Percentiles rank a stretch among this genome's conserved stretches.
Conservation (phyloP, 768 basidiomycete genomes). For the Rhizopogon vulgaris region DNA sequence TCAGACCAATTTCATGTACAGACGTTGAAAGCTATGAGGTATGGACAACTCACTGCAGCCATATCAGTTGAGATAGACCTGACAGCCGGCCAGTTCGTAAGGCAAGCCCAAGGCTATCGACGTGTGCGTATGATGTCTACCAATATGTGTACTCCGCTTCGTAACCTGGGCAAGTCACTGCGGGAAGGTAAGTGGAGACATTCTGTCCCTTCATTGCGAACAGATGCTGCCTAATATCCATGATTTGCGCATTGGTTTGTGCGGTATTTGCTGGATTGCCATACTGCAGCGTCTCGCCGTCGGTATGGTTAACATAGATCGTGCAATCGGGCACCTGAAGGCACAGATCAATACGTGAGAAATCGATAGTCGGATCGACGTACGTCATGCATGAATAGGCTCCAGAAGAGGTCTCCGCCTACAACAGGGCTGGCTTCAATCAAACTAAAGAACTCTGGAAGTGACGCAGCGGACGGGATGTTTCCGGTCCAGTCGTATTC, state of each 20-base stretch:
- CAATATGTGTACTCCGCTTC: constrained; percentile 4
- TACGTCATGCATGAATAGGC: constrained; percentile 21
- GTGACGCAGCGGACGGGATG: constrained; percentile 11
- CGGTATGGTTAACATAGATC: constrained; percentile 6
- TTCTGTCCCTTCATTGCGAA: constrained; percentile 4
- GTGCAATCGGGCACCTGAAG: constrained; percentile 6
- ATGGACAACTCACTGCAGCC: too few relatives aligned
- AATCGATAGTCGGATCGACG: background rate
- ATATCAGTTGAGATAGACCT: too few relatives aligned
- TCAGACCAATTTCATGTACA: too few relatives aligned
- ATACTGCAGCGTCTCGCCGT: constrained; percentile 1
- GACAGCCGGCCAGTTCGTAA: too few relatives aligned
- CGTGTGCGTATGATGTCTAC: background rate
- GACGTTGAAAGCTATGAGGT: too few relatives aligned
- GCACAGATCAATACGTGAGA: background rate
- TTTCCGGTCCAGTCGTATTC: constrained; percentile 21
- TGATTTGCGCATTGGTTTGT: constrained; percentile 1
- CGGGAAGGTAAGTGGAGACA: constrained; percentile 3
- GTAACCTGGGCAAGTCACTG: constrained; percentile 5
- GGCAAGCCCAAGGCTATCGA: too few relatives aligned
- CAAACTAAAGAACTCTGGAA: constrained; percentile 8
- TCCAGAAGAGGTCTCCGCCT: constrained; percentile 19
- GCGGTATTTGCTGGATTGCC: constrained; percentile 4
- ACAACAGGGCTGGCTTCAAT: constrained; percentile 7
- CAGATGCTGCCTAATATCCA: constrained; percentile 2